Evolutionary conservation across 208 protist species (phyloP).

Genomic region (Borovskyia barvae): DNA sequence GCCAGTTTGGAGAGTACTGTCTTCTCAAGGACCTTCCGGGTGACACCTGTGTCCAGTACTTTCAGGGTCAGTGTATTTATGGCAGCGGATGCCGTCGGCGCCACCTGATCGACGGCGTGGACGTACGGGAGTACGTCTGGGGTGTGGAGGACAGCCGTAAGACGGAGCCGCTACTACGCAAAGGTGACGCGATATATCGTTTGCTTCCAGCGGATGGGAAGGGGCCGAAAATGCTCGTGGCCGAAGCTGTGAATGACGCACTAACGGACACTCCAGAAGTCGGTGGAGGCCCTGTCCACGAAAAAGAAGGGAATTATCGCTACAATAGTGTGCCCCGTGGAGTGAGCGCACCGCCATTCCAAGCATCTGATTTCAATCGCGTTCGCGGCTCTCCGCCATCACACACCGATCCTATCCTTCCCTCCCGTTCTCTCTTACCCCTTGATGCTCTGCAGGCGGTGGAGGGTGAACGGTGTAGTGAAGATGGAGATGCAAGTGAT

Average conservation of each 20-base stretch:
- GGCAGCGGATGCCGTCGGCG: slow-evolving; percentile 43
- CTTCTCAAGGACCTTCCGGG: slow-evolving; percentile 57
- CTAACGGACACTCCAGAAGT: too few species aligned
- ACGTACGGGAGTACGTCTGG: slow-evolving; percentile 38
- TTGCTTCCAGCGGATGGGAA: background rate
- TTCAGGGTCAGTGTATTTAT: slow-evolving; percentile 64
- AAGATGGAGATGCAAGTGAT: background rate
- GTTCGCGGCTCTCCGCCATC: slow-evolving; percentile 32
- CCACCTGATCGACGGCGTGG: slow-evolving; percentile 71
- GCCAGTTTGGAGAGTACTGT: slow-evolving; percentile 60
- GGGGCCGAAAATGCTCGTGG: slow-evolving; percentile 13
- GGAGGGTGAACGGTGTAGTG: background rate
- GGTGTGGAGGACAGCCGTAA: background rate
- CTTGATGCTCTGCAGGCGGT: too few species aligned
- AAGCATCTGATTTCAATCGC: slow-evolving; percentile 33
- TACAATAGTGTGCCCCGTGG: background rate
- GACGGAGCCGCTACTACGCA: background rate
- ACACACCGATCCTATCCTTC: slow-evolving; percentile 27
- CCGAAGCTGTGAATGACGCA: background rate
- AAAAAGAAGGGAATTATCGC: slow-evolving; percentile 1
- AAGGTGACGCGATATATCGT: background rate
- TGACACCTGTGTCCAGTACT: slow-evolving; percentile 75
- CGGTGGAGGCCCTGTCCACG: too few species aligned
- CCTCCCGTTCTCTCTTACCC: too few species aligned
- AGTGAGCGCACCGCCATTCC: background rate